A percentile compares a stretch with the other conserved stretches of the same genome.
phyloP scores from a whole-genome alignment of 176 grass and related monocot genomes.

The Lolium rigidum region DNA sequence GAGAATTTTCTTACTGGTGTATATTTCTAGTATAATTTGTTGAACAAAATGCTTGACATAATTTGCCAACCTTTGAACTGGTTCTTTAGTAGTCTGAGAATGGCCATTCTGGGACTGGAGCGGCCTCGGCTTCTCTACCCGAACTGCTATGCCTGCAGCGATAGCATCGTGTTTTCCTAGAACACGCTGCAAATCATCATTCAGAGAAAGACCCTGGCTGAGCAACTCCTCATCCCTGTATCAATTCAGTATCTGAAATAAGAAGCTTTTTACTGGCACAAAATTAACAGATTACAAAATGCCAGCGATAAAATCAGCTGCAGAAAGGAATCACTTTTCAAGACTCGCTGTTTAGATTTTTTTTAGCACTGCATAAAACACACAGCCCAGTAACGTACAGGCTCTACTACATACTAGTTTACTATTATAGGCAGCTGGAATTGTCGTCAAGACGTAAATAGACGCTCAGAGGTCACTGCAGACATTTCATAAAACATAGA shows the following conservation, averaged over 20 bases:
- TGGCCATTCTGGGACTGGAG: constrained; percentile 44
- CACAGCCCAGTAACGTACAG: background rate
- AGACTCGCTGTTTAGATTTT: background rate
- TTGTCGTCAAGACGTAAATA: background rate
- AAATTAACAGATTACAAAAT: background rate
- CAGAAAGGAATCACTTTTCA: background rate
- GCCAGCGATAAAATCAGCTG: background rate
- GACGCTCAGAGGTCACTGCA: background rate
- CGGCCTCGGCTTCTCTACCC: constrained; percentile 53
- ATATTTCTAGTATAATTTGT: constrained; percentile 29
- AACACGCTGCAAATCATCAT: constrained; percentile 92
- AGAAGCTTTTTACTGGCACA: background rate
- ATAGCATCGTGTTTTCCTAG: constrained; percentile 84
- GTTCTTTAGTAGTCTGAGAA: constrained; percentile 41
- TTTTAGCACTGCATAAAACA: background rate
- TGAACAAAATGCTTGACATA: background rate
- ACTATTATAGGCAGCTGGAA: background rate
- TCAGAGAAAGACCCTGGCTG: constrained; percentile 78
- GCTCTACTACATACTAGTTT: background rate
- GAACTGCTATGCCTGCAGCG: constrained; percentile 71
- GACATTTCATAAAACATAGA: background rate
- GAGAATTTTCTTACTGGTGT: background rate
- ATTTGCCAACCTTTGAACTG: constrained; percentile 48
- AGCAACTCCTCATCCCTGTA: constrained; percentile 83
- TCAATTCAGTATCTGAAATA: constrained; percentile 30